Evolutionary conservation across 176 grass and related monocot species (phyloP), one percentile per base, ranked within the genome.

Genomic region (Carex pumila): DNA sequence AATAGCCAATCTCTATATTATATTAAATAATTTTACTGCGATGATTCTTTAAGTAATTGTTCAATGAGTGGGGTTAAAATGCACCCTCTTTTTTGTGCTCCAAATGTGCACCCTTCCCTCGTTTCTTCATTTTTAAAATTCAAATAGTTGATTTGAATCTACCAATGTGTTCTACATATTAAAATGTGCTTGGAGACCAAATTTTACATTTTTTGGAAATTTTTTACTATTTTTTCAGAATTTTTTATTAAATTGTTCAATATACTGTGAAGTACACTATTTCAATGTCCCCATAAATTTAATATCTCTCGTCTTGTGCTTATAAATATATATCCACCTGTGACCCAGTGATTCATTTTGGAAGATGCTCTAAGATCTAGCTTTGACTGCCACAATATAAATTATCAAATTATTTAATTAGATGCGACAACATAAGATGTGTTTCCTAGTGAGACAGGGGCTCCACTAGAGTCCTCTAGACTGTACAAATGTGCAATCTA

Each of bases 291-390:
- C 18, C 52, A 0, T 22, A 73, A 73, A 73, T 1, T 73, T 49
- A 50, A 29, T 73, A 29, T n/a, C 1, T 34, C n/a, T 34, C n/a
- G 22, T 49, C 11, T 73, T 73, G 43, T 73, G 18, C 7, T 50
- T 73, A 73, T 73, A 22, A 52, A 87, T 92, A 79, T 73, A 73
- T 73, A 22, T 52, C 74, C 90, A 92, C 94, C 94, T 94, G 92
- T 91, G 94, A 86, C 86, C 85, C 92, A 95, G 77, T 57, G 52
- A 29, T 85, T 84, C 87, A 79, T 87, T 87, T 80, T 88, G 83
- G 83, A 85, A 65, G 34, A 85, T 91, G 92, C 83, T 91, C 87
- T 89, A 94, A 94, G 92, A 97, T 97, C 90, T 93, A 89, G 87
- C 92, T 94, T 94, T 95, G 93, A 92, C 90, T 82, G 88, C 29